Evolutionary conservation across 257 asterid genomes (phyloP), one percentile per base, ranked within the genome.

Genomic region (Lithospermum erythrorhizon): DNA sequence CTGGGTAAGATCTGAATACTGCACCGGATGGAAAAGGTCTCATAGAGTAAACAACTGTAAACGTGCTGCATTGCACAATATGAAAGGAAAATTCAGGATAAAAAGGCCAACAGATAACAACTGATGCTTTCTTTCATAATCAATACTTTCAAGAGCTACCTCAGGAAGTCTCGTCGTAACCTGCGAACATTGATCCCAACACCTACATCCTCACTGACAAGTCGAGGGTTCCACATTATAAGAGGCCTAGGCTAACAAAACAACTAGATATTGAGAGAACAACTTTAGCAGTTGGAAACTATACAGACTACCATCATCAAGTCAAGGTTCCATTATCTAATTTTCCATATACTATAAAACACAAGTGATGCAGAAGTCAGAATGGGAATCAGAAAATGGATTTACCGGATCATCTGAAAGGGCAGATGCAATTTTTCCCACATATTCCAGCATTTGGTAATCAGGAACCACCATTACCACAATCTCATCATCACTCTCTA

Each of bases 141-240:
- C 16, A 41, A 41, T 41, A 14, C 5, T 11, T n/a, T 1, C 49
- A 53, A 24, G 22, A 32, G 24, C 53, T 79, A 90, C 98, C 96
- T 90, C 61, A 90, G 69, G 69, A 90, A 90, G 53, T 81, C 58
- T 29, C 95, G 69, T 61, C 93, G 78, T 64, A 87, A 74, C 63
- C 82, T 74, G 64, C 98, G 90, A 58, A 85, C 96, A 66, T 85
- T 90, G 75, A 87, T 82, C 53, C 98, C 96, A 30, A 90, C 91
- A 72, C 98, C 98, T 47, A 90, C 98, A 64, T 87, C 98, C 78
- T 86, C 95, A 69, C 98, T 90, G 61, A 90, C 56, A 76, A 90
- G 95, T 73, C 89, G 90, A 1, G 98, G 97, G 68, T 90, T 90
- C 98, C 98, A 90, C 98, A 90, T 90, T 86, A 90, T 79, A 70